Evolutionary conservation across 768 basidiomycete genomes (phyloP).

Genomic region (Epithele typhae): DNA sequence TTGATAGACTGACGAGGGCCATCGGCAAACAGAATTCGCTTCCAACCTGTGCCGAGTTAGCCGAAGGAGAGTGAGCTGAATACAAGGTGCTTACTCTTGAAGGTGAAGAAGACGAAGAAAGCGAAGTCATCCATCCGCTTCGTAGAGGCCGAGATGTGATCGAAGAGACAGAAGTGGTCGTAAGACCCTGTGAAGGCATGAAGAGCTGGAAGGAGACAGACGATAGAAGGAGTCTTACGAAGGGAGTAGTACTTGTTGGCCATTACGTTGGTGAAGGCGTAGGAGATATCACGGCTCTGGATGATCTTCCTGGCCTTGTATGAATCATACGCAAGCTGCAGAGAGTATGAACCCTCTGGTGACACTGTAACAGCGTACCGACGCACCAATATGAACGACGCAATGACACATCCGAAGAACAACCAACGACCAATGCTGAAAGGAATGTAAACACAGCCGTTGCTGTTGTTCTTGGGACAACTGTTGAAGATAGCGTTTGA

Average conservation of each 20-base stretch:
- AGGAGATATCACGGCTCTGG: slow-evolving; percentile 93
- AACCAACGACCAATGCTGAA: slow-evolving; percentile 93
- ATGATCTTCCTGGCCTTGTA: slow-evolving; percentile 94
- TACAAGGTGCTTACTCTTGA: slow-evolving; percentile 74
- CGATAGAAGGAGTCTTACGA: slow-evolving; percentile 45
- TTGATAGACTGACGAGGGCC: slow-evolving; percentile 98
- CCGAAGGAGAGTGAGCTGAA: too few species aligned
- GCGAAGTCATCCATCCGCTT: slow-evolving; percentile 97
- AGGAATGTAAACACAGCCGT: slow-evolving; percentile 79
- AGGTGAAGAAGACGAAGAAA: slow-evolving; percentile 98
- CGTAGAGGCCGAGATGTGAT: slow-evolving; percentile 92
- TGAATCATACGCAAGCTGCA: slow-evolving; percentile 84
- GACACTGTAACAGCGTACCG: not conserved
- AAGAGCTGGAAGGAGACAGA: not conserved
- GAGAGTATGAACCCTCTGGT: not conserved
- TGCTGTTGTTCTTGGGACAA: slow-evolving; percentile 46
- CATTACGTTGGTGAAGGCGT: slow-evolving; percentile 97
- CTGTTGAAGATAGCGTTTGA: slow-evolving; percentile 85
- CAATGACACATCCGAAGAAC: slow-evolving; percentile 97
- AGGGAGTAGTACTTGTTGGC: slow-evolving; percentile 96
- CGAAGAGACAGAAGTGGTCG: slow-evolving; percentile 97
- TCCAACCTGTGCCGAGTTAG: slow-evolving; percentile 65
- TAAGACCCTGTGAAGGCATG: slow-evolving; percentile 64
- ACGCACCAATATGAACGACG: slow-evolving; percentile 91
- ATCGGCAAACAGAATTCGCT: slow-evolving; percentile 85